These are phyloP conservation scores for Rutidosis leptorrhynchoides DNA, from an alignment of 129 eudicot species.

Conservation along the genomic window DNA sequence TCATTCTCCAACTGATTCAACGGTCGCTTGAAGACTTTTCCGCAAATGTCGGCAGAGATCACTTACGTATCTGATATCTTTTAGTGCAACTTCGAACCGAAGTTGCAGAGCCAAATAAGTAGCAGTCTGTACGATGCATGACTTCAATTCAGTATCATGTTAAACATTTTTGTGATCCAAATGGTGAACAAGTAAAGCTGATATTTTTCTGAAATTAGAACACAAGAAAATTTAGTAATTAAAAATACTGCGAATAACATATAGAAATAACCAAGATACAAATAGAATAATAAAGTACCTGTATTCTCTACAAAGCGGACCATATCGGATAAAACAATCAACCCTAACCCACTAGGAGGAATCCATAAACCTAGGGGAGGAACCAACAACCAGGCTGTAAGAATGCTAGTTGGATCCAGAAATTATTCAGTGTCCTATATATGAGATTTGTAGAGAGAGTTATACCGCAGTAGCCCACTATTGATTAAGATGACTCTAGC, in stretches of 20 bases:
- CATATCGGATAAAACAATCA: conserved; percentile 90
- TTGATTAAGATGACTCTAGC: no score
- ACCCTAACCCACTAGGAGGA: no score
- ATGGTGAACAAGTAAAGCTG: conserved; percentile 77
- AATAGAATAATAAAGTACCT: conserved; percentile 41
- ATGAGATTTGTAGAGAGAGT: no score
- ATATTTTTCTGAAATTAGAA: conserved; percentile 58
- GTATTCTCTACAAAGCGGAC: conserved; percentile 59
- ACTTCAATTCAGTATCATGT: conserved; percentile 71
- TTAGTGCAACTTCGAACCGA: conserved; percentile 51
- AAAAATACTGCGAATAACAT: conserved; percentile 1
- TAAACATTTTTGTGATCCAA: conserved; percentile 86
- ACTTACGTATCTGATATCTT: no score
- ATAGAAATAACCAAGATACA: neutral
- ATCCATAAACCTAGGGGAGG: no score
- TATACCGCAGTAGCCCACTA: no score
- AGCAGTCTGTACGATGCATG: conserved; percentile 65
- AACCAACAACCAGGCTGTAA: no score
- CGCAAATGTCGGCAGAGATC: conserved; percentile 90
- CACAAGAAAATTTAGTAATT: neutral
- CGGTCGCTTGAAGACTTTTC: conserved; percentile 95
- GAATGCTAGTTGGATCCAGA: no score
- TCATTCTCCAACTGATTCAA: conserved; percentile 63
- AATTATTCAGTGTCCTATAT: no score
- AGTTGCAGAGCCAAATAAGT: conserved; percentile 71